phyloP scores from a whole-genome alignment of 1,139 yeast genomes.

The Candida smagusa region DNA sequence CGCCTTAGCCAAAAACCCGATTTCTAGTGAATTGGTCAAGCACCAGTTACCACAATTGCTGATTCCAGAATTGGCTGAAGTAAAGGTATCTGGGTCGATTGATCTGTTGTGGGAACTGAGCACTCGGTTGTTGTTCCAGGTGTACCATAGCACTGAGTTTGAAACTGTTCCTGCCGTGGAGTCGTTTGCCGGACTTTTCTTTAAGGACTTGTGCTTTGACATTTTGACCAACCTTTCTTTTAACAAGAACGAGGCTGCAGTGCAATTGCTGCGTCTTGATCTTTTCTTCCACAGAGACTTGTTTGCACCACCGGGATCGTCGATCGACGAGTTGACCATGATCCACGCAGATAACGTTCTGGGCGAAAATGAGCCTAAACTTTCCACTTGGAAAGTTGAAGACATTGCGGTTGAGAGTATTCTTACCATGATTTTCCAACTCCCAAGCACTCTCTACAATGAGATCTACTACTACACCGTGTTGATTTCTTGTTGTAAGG shows the following conservation, averaged over 20 bases:
- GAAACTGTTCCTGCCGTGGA: slow-evolving; percentile 72
- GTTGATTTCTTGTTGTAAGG: slow-evolving; percentile 84
- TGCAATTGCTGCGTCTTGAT: slow-evolving; percentile 76
- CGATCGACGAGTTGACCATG: slow-evolving; percentile 63
- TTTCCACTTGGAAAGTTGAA: slow-evolving; percentile 85
- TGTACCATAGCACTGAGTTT: slow-evolving; percentile 54
- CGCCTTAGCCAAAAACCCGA: slow-evolving; percentile 33
- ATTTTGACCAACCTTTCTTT: slow-evolving; percentile 78
- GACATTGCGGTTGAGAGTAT: slow-evolving; percentile 85
- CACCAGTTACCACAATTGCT: slow-evolving; percentile 47
- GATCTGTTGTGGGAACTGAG: slow-evolving; percentile 40
- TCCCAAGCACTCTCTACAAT: slow-evolving; percentile 67
- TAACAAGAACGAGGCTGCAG: slow-evolving; percentile 83
- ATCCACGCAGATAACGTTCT: slow-evolving; percentile 36
- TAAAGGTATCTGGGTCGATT: slow-evolving; percentile 28
- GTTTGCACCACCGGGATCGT: slow-evolving; percentile 82
- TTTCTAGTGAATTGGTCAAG: slow-evolving; percentile 39
- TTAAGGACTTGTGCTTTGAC: slow-evolving; percentile 76
- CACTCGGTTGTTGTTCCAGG: slow-evolving; percentile 64
- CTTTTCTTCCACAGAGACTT: slow-evolving; percentile 64
- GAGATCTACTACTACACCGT: slow-evolving; percentile 81
- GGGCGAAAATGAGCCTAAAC: slow-evolving; percentile 44
- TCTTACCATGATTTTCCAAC: slow-evolving; percentile 69
- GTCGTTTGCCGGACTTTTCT: slow-evolving; percentile 53
- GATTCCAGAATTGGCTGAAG: slow-evolving; percentile 40